A percentile compares a stretch with the other conserved stretches of the same genome.
Conservation (phyloP, 148 eudicot genomes). For the Arctostaphylos glauca region DNA sequence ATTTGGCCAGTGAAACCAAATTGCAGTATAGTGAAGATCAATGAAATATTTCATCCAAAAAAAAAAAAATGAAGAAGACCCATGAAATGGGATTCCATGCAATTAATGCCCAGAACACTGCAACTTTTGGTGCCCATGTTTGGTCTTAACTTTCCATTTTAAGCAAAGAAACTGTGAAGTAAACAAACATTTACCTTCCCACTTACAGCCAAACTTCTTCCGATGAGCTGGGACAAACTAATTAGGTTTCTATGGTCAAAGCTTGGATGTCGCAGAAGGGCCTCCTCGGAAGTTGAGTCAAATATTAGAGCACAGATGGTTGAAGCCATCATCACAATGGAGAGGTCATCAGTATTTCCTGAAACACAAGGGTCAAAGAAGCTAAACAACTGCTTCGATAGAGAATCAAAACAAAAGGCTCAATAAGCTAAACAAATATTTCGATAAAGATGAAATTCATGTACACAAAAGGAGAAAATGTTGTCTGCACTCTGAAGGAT, state of each 20-base stretch:
- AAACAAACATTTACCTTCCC: constrained; percentile 45
- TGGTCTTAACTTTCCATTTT: background rate
- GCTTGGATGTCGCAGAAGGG: constrained; percentile 52
- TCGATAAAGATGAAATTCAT: background rate
- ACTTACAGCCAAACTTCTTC: constrained; percentile 50
- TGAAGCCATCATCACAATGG: constrained; percentile 80
- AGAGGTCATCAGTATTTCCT: constrained; percentile 46
- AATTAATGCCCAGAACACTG: background rate
- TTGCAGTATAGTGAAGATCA: background rate
- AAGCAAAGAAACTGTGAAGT: background rate
- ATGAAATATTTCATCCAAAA: background rate
- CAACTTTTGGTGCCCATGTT: background rate
- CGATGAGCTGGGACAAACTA: constrained; percentile 53
- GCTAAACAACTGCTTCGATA: background rate
- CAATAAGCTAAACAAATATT: background rate
- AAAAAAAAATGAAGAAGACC: no score
- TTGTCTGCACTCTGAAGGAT: background rate
- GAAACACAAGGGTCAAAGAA: constrained; percentile 18
- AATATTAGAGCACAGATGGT: constrained; percentile 77
- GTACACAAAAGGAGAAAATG: background rate
- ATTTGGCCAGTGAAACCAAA: background rate
- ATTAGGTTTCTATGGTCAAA: constrained; percentile 38
- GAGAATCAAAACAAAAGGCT: constrained; percentile 8
- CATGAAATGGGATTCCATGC: background rate
- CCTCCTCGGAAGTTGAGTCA: constrained; percentile 65